Evolutionary conservation across 352 stramenopile species (phyloP), one percentile per base, ranked within the genome.

Genomic region (Phytophthora fragariaefolia): DNA sequence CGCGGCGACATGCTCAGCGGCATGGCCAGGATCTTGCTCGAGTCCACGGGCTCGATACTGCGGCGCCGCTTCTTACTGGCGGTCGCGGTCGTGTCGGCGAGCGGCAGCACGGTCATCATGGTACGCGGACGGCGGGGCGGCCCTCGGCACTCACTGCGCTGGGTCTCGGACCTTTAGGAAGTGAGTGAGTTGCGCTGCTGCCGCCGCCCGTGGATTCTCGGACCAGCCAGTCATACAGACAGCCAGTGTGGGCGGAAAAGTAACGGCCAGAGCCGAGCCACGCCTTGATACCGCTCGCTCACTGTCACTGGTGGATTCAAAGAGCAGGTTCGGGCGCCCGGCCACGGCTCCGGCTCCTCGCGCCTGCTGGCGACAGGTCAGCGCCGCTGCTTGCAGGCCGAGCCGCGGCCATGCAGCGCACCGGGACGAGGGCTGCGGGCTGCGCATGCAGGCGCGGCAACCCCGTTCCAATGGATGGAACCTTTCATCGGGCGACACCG

Each of bases 61-160:
- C 83, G 81, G 48, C 77, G 79, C 36, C 83, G 75, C 69, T 92
- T 92, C 71, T 89, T 89, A 28, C 68, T 76, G 58, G 77, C 76
- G 9, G 63, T 58, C 26, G 58, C 38, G 6, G 68, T 71, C 20
- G 69, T 55, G 24, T 76, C 66, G 17, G 66, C 58, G 30, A 67
- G 47, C 4, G 69, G 70, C 47, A 84, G 59, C 50, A 83, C 71
- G n/a, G 79, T 74, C 82, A 89, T 84, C 71, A 75, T 83, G 34
- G 26, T 74, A 42, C 22, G 20, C n/a, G 22, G n/a, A 34, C 17
- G 22, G 26, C 15, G 26, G 38, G 22, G n/a, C n/a, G n/a, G n/a
- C n/a, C n/a, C n/a, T n/a, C n/a, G n/a, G n/a, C n/a, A n/a, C n/a
- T n/a, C n/a, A n/a, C n/a, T n/a, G n/a, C n/a, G n/a, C n/a, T n/a